Conservation (phyloP, 805 yeast species). For the Wickerhamomyces silvicola region DNA sequence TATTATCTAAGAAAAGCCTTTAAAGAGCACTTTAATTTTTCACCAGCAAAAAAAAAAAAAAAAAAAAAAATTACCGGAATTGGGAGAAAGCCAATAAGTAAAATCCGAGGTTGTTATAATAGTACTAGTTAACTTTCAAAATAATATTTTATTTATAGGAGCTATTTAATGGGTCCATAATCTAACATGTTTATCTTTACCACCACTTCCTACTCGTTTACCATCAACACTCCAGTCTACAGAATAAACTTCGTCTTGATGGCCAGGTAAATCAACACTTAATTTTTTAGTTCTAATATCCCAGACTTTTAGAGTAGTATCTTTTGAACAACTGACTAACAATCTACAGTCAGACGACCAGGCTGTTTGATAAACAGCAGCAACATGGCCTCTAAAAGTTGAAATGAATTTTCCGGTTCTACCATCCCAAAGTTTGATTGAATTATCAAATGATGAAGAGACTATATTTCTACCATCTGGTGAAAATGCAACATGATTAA, state of each 20-base stretch:
- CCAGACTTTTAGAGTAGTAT: slow-evolving; percentile 95
- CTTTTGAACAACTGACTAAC: slow-evolving; percentile 90
- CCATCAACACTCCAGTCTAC: slow-evolving; percentile 99
- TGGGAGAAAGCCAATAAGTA: no score
- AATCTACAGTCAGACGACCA: slow-evolving; percentile 96
- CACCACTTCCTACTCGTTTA: slow-evolving; percentile 90
- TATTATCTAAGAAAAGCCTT: no score
- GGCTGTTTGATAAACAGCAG: slow-evolving; percentile 94
- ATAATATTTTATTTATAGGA: no score
- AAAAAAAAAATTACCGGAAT: no score
- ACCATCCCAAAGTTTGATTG: slow-evolving; percentile 95
- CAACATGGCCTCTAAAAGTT: slow-evolving; percentile 94
- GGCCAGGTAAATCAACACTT: slow-evolving; percentile 90
- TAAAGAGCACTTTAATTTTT: no score
- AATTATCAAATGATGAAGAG: slow-evolving; percentile 92
- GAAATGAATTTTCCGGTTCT: slow-evolving; percentile 82
- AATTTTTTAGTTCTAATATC: slow-evolving; percentile 82
- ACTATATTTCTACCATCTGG: slow-evolving; percentile 92
- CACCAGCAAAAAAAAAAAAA: no score
- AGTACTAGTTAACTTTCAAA: no score
- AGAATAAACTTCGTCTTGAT: slow-evolving; percentile 90
- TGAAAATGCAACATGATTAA: slow-evolving; percentile 90
- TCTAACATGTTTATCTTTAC: slow-evolving; percentile 90
- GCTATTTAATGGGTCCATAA: slow-evolving; percentile 91
- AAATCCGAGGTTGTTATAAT: no score